Base-by-base conservation (phyloP, 176 grass and related monocot genomes). In the Bonia amplexicaulis region DNA sequence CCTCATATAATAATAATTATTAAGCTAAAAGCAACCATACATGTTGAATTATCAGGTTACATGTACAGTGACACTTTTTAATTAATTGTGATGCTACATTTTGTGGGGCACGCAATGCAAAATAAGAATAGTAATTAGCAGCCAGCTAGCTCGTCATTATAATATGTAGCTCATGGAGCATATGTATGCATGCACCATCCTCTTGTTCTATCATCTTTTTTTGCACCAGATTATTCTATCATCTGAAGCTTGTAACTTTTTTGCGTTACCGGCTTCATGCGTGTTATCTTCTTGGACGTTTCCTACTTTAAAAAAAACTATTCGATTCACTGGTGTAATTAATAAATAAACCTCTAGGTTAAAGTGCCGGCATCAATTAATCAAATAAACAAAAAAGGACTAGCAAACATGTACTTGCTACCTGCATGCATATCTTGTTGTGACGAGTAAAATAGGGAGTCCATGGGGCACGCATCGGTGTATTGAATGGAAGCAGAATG, bases 191-290 rank as follows among this genome's bases (percentile, higher is more conserved):
- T 49, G 20, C 20, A 15, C 37, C 12, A 23, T 59, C 22, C 57
- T 23, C 14, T 33, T 15, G 59, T 52, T 42, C 9, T 31, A 29
- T 10, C 42, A 10, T 44, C 7, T 42, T 42, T 42, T 42, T 42
- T 42, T 41, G 40, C 41, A 42, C 41, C 41, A 52, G 6, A 17
- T n/a, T 11, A 10, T 58, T 58, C 8, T 68, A 7, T n/a, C 22
- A 17, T 53, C 55, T 67, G 65, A 48, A 41, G 13, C 78, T 41
- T 80, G 76, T 80, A 80, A 53, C 74, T 85, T 74, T 86, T 85
- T 37, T 44, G 62, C 46, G 60, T 12, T 20, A 57, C 45, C 47
- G 27, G 46, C 35, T 77, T 26, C 58, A n/a, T 65, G 85, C 23
- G 85, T 33, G 47, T 25, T 7, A 55, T 66, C 58, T 35, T 20